phyloP scores from a whole-genome alignment of 441 rosid genomes.

The Gossypium schwendimanii region DNA sequence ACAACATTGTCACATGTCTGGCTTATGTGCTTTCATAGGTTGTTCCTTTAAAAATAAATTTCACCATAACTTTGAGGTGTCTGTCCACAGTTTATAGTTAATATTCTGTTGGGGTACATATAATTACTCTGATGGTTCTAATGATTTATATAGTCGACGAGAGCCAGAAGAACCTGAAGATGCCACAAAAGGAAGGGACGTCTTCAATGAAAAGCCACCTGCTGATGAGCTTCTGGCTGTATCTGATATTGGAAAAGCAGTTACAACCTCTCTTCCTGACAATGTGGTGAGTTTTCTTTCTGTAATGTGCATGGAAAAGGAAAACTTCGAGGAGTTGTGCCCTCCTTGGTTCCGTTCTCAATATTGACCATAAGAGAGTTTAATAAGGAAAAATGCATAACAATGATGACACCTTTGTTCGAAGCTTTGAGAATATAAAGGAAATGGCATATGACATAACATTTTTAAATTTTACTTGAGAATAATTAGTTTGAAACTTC shows the following conservation, averaged over 20 bases:
- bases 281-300: constrained; percentile 59
- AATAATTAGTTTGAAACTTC: background rate
- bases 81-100: background rate
- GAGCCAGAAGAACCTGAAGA: constrained; percentile 99
- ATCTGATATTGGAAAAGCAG: constrained; percentile 86
- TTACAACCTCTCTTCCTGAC: constrained; percentile 93
- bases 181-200: constrained; percentile 89
- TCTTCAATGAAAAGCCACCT: constrained; percentile 94
- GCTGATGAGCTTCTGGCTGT: constrained; percentile 92
- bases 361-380: background rate
- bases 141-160: constrained; percentile 54
- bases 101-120: background rate
- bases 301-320: background rate
- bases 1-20: background rate
- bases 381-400: background rate
- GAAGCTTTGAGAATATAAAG: background rate
- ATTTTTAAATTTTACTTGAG: background rate
- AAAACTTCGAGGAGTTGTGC: background rate
- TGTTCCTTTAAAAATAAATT: constrained; percentile 1
- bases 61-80: background rate
- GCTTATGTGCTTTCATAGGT: background rate
- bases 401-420: background rate
- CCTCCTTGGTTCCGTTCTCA: background rate
- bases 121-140: background rate
- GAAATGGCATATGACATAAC: background rate